Evolutionary conservation across 768 basidiomycete genomes (phyloP), one percentile per base, ranked within the genome.

Genomic region (Leccinellum rugosiceps): DNA sequence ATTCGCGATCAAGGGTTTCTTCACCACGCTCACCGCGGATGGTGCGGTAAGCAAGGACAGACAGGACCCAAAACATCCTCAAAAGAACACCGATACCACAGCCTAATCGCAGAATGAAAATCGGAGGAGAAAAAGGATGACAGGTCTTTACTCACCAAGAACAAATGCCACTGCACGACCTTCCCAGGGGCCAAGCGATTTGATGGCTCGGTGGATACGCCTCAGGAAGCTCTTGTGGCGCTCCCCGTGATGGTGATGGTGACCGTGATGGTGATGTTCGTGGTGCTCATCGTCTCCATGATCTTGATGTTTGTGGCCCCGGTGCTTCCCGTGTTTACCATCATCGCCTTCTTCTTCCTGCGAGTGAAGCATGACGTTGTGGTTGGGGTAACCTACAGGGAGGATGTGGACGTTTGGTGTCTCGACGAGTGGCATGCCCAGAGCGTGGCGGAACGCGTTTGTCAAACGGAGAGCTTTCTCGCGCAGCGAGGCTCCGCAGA

Each of bases 151-250:
- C 83, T 64, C 51, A 83, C 90, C 91, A 17, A 93, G 80, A 56
- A 93, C 90, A 58, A 93, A 93, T 4, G 92, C 85, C 15, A 93
- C 85, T 10, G 85, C 84, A 50, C 89, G 79, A 51, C 90, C 90
- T 72, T 93, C 91, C 90, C 91, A 92, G 19, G 83, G 83, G 13
- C 90, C 88, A 15, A 93, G 82, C 8, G 81, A 71, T 76, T 83
- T 83, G 54, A 92, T 72, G 3, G 90, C 86, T 54, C 73, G 74
- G 65, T 86, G 82, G 59, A 92, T 73, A 47, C 91, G 84, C 46
- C 69, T 74, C 48, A 80, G 57, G 80, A 90, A 89, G 32, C 79
- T 73, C 53, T 74, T 68, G 58, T 61, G 74, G n/a, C 65, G 71
- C 28, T 64, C 64, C 3, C 57, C 50, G n/a, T 59, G 63, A 1